phyloP scores from a whole-genome alignment of 2,329 filamentous ascomycete genomes.

The Cladobotryum protrusum region DNA sequence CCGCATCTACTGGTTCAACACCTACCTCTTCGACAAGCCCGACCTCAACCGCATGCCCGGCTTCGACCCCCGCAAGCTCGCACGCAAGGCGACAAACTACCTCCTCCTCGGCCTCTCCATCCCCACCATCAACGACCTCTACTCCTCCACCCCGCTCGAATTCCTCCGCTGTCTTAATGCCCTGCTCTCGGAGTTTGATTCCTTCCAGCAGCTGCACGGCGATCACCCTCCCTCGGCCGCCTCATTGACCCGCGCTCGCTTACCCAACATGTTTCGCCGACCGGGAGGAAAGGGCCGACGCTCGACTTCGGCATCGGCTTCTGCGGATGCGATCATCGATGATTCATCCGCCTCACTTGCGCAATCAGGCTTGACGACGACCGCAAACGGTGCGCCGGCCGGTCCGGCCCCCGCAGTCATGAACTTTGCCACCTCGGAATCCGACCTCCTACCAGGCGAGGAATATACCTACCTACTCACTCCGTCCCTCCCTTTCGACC shows the following conservation, averaged over 20 bases:
- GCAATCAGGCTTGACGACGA: neutral
- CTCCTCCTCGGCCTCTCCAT: conserved; percentile 88
- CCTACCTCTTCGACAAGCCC: conserved; percentile 78
- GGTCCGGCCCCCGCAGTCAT: conserved; percentile 39
- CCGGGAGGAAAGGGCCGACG: conserved; percentile 53
- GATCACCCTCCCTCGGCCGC: conserved; percentile 62
- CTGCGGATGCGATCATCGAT: conserved; percentile 34
- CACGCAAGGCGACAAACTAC: conserved; percentile 87
- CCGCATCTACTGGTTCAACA: conserved; percentile 97
- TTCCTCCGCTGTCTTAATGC: conserved; percentile 83
- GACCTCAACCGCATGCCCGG: conserved; percentile 79
- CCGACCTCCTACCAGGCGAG: conserved; percentile 70
- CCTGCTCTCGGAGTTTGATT: conserved; percentile 85
- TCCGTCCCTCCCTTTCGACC: conserved; percentile 89
- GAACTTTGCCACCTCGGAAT: conserved; percentile 53
- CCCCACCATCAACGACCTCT: conserved; percentile 82
- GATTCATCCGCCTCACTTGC: conserved; percentile 13
- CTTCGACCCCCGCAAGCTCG: conserved; percentile 76
- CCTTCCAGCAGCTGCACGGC: conserved; percentile 82
- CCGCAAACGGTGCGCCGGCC: conserved; percentile 20
- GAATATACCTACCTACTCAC: conserved; percentile 86
- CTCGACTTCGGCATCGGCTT: conserved; percentile 44
- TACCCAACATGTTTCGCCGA: conserved; percentile 78
- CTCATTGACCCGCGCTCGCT: conserved; percentile 67
- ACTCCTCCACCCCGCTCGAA: conserved; percentile 70